Evolutionary conservation across 2,329 filamentous ascomycete genomes (phyloP), one percentile per base, ranked within the genome.

Genomic region (Phyllosticta ampelicida): DNA sequence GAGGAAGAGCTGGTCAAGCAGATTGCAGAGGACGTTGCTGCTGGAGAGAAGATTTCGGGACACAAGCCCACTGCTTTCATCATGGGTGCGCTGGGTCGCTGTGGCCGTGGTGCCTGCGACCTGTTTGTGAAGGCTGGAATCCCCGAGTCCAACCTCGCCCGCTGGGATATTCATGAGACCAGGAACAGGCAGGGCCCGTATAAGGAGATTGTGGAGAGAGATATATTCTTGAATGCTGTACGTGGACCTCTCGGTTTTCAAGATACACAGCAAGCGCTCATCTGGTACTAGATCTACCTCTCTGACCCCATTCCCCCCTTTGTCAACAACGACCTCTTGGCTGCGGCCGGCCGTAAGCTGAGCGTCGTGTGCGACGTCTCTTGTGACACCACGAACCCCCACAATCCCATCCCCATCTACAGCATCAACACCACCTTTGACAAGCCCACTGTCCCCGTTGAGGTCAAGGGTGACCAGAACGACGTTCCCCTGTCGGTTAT

Each of bases 101-200:
- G 91, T 69, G 90, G 91, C 58, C 83, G 81, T 51, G 92, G 92
- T 61, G 91, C 91, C 19, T 85, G 92, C 44, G 87, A 95, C 65
- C 78, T 92, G 60, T 89, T 87, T 71, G 77, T 83, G 65, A 84
- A 86, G 73, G 86, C 85, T 13, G 91, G 90, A 59, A 79, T 92
- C 54, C 78, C 84, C 13, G 80, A 83, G 20, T 78, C 83, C 64
- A 81, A 86, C 66, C 86, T 96, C 66, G 72, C 84, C 61, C 77
- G 83, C 72, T 86, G 84, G 84, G 90, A 96, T 76, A 80, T 95
- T 70, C 80, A 81, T 29, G 89, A 96, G 80, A 95, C 90, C 54
- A 72, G 70, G 54, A 61, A 75, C 71, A 74, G 77, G 63, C 70
- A 77, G 58, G 89, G 89, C 0, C 89, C 89, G 9, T 94, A 91